Conservation (phyloP, 345 rosid species). For the Abelmoschus esculentus region DNA sequence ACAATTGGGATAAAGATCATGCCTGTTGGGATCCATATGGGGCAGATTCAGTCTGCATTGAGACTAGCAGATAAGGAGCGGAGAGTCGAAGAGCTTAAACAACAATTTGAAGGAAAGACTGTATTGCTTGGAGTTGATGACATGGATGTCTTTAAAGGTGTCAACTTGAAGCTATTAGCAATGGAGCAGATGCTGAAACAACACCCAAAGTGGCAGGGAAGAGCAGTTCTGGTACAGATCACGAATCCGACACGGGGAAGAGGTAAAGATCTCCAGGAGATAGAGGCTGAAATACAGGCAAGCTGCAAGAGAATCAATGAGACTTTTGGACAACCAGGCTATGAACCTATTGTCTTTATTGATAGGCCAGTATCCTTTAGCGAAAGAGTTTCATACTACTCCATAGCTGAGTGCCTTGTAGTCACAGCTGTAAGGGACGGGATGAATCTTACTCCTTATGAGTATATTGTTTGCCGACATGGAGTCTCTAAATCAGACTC, state of each 20-base stretch:
- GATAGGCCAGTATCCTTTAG: conserved; percentile 47
- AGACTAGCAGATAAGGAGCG: conserved; percentile 59
- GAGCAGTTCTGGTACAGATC: conserved; percentile 64
- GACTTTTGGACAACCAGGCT: conserved; percentile 46
- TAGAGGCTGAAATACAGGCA: conserved; percentile 46
- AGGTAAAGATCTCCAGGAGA: conserved; percentile 47
- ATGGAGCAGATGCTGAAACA: conserved; percentile 70
- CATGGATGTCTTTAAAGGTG: conserved; percentile 77
- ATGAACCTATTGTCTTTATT: conserved; percentile 59
- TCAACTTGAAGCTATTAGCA: conserved; percentile 62
- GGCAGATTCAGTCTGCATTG: conserved; percentile 54
- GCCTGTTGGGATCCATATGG: conserved; percentile 80
- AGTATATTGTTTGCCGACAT: conserved; percentile 61
- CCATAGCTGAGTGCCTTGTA: conserved; percentile 60
- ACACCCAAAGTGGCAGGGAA: conserved; percentile 63
- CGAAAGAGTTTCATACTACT: conserved; percentile 56
- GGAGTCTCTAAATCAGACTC: conserved; percentile 41
- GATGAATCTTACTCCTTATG: conserved; percentile 71
- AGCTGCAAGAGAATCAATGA: conserved; percentile 63
- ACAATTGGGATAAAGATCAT: conserved; percentile 71
- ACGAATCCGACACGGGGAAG: conserved; percentile 61
- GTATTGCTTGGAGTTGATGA: conserved; percentile 72
- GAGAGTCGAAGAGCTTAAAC: conserved; percentile 60
- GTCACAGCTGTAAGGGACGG: conserved; percentile 82
- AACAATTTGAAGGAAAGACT: conserved; percentile 62